These are phyloP conservation scores for Fomitopsis serialis DNA, from an alignment of 768 basidiomycete genomes.

Conservation along the genomic window DNA sequence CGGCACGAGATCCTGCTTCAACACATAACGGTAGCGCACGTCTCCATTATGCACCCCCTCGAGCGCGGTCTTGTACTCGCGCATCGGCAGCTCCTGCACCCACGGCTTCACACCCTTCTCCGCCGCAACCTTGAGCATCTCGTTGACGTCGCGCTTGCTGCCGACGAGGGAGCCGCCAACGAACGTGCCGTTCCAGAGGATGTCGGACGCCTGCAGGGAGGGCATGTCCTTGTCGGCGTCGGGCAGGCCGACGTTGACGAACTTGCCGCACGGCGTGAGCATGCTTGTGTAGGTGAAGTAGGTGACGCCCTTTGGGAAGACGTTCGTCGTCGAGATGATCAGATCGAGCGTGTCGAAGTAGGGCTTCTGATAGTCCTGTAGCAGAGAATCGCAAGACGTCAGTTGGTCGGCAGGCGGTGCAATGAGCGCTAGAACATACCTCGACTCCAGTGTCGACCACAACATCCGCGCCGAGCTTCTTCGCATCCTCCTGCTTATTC, in stretches of 20 bases:
- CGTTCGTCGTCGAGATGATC: conserved; percentile 32
- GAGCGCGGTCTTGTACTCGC: conserved; percentile 40
- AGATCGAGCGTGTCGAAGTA: conserved; percentile 38
- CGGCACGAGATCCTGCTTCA: conserved; percentile 23
- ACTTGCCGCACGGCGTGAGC: conserved; percentile 43
- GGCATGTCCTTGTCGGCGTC: conserved; percentile 37
- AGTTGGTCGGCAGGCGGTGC: conserved; percentile 12
- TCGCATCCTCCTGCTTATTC: conserved; percentile 47
- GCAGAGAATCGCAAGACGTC: conserved; percentile 10
- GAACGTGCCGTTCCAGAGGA: conserved; percentile 18
- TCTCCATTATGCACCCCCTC: conserved; percentile 40
- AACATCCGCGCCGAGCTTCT: conserved; percentile 47
- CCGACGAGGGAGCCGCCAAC: conserved; percentile 37
- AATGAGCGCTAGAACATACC: conserved; percentile 22
- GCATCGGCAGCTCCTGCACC: conserved; percentile 37
- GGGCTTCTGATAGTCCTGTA: conserved; percentile 30
- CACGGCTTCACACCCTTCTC: conserved; percentile 45
- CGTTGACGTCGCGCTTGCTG: conserved; percentile 46
- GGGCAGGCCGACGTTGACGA: conserved; percentile 54
- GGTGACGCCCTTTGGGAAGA: conserved; percentile 9
- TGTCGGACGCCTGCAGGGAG: conserved; percentile 21
- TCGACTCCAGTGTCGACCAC: conserved; percentile 40
- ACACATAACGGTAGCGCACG: conserved; percentile 49
- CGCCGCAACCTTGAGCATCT: conserved; percentile 55
- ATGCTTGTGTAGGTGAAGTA: conserved; percentile 31